Evolutionary conservation across 2,329 filamentous ascomycete species (phyloP).

Genomic region (Fusarium beomiforme): DNA sequence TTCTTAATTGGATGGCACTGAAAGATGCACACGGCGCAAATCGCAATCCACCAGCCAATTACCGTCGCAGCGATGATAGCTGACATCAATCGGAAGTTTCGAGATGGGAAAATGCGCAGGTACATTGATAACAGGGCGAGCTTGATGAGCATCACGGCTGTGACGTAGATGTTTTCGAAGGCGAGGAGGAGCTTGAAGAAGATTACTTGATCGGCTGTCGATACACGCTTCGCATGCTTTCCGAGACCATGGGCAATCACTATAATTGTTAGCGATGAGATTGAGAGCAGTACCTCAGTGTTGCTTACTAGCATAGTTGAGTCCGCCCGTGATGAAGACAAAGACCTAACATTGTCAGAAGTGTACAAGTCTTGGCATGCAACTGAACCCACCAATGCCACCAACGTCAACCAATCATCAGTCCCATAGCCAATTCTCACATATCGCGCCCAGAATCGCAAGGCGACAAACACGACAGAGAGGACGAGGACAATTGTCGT

Average conservation of each 20-base stretch:
- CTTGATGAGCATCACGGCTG: slow-evolving; percentile 25
- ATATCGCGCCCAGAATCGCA: slow-evolving; percentile 21
- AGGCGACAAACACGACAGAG: slow-evolving; percentile 2
- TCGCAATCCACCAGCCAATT: slow-evolving; percentile 26
- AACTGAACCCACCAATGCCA: slow-evolving; percentile 6
- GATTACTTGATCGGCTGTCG: neutral
- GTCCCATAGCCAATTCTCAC: slow-evolving; percentile 7
- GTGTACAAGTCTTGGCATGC: neutral
- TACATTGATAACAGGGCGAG: slow-evolving; percentile 25
- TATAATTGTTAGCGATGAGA: neutral
- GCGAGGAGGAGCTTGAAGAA: slow-evolving; percentile 29
- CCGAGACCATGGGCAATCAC: slow-evolving; percentile 31
- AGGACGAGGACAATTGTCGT: slow-evolving; percentile 15
- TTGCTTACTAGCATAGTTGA: slow-evolving; percentile 28
- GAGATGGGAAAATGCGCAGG: slow-evolving; percentile 24
- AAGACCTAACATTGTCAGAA: slow-evolving; percentile 12
- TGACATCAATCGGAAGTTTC: slow-evolving; percentile 8
- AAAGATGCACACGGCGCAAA: slow-evolving; percentile 28
- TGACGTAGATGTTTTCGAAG: slow-evolving; percentile 29
- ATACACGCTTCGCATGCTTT: neutral
- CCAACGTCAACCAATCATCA: slow-evolving; percentile 25
- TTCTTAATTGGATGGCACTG: slow-evolving; percentile 21
- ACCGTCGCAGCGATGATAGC: slow-evolving; percentile 5
- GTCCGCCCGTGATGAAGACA: slow-evolving; percentile 14
- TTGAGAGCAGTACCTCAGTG: accelerated